Evolutionary conservation across 352 stramenopile genomes (phyloP), one percentile per base, ranked within the genome.

Genomic region (Phytophthora sojae): DNA sequence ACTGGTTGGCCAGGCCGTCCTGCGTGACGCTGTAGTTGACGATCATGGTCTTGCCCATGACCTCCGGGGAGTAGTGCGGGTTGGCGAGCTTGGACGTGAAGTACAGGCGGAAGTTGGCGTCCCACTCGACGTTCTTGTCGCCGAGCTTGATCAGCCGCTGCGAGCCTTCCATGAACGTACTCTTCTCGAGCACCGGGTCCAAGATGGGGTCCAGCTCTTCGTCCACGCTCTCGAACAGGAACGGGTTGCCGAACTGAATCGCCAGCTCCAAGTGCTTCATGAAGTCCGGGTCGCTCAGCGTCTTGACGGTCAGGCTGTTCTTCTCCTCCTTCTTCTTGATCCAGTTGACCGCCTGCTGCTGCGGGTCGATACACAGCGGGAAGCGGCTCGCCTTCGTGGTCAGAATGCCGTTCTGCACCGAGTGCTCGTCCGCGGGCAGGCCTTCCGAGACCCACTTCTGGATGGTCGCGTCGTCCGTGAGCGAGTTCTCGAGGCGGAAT

Each of bases 31-130:
- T 96, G 79, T 99, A 99, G 79, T 99, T 99, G 59, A 99, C 95
- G 50, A 98, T 97, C 93, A 98, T 98, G 0, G 94, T 98, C 62
- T 99, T 98, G 26, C 94, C 92, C 95, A 99, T 98, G 32, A 99
- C 91, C 75, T 98, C 95, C 6, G 95, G 95, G 0, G 90, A 97
- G 72, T 98, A 98, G 69, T 98, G 93, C 29, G 95, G 95, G 51
- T 98, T 98, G 1, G 92, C 92, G 17, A 98, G 81, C 68, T 98
- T 98, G 4, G 93, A 98, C 2, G 95, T 98, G 66, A 99, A 96
- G 63, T 98, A 99, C 3, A 99, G 71, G 0, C 93, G 83, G 67
- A 99, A 98, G 66, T 96, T 95, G 11, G 92, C 67, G 59, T 98
- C 94, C 96, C 96, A 99, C 44, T 97, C 91, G 57, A 99, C 82